A percentile compares a stretch with the other conserved stretches of the same genome.
Conservation (phyloP, 208 protist genomes). For the Trypanosoma theileri region DNA sequence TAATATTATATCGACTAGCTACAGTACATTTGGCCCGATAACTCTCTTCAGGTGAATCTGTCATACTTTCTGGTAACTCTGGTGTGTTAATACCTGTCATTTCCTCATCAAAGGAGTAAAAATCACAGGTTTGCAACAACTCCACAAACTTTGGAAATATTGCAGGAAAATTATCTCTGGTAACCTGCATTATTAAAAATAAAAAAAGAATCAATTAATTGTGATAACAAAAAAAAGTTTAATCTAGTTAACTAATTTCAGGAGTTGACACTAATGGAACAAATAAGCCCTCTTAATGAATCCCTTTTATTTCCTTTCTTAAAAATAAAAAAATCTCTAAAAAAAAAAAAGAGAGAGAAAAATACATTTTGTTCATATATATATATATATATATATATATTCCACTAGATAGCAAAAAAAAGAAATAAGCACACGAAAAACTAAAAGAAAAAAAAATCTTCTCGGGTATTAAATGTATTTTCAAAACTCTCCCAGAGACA, state of each 20-base stretch:
- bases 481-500: not conserved
- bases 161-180: constrained; percentile 60
- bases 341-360: too few species aligned
- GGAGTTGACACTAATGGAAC: not conserved
- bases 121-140: constrained; percentile 68
- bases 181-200: constrained; percentile 64
- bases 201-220: not conserved
- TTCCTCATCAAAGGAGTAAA: constrained; percentile 86
- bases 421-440: too few species aligned
- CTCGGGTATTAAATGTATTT: too few species aligned
- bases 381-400: not conserved
- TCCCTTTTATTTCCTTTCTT: not conserved
- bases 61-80: constrained; percentile 60
- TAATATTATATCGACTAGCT: constrained; percentile 71
- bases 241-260: not conserved
- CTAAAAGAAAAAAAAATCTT: too few species aligned
- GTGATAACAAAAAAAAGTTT: not conserved
- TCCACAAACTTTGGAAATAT: constrained; percentile 65
- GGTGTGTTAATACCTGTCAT: constrained; percentile 81
- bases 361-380: too few species aligned
- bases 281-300: not conserved
- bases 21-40: constrained; percentile 67
- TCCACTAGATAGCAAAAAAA: not conserved
- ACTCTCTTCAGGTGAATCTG: constrained; percentile 52
- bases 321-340: constrained; percentile 1